Conservation (phyloP, 306 rosid genomes). For the Prunus mongolica region DNA sequence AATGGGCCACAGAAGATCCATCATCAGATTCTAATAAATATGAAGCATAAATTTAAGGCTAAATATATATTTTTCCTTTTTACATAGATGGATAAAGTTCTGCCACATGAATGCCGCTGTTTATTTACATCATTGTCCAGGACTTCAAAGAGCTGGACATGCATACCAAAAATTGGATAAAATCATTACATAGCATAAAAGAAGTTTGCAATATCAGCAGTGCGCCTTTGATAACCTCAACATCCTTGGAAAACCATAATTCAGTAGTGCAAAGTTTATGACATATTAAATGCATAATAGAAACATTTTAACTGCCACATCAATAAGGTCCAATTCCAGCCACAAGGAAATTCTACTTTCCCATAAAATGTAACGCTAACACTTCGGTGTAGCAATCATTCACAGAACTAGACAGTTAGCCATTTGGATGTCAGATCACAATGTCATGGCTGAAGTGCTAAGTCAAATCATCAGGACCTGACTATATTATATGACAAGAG, state of each 20-base stretch:
- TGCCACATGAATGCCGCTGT: background rate
- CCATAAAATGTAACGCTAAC: background rate
- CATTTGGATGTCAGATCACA: background rate
- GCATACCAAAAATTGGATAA: background rate
- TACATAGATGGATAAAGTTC: background rate
- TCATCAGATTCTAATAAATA: background rate
- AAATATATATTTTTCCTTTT: background rate
- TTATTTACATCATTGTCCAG: background rate
- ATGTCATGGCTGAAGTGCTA: background rate
- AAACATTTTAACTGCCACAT: background rate
- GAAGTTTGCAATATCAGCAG: background rate
- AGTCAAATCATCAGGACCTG: background rate
- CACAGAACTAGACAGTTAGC: background rate
- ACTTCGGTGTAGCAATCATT: background rate
- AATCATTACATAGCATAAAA: background rate
- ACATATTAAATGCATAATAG: background rate
- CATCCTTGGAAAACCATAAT: background rate
- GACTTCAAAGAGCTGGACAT: background rate
- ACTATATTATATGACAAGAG: background rate
- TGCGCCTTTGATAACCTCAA: background rate
- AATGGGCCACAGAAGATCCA: background rate
- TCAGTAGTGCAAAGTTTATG: background rate
- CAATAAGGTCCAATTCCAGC: background rate
- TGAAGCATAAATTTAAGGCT: background rate
- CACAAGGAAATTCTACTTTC: background rate